phyloP scores from a whole-genome alignment of 1,284 basidiomycete genomes.

The Tilletia indica region DNA sequence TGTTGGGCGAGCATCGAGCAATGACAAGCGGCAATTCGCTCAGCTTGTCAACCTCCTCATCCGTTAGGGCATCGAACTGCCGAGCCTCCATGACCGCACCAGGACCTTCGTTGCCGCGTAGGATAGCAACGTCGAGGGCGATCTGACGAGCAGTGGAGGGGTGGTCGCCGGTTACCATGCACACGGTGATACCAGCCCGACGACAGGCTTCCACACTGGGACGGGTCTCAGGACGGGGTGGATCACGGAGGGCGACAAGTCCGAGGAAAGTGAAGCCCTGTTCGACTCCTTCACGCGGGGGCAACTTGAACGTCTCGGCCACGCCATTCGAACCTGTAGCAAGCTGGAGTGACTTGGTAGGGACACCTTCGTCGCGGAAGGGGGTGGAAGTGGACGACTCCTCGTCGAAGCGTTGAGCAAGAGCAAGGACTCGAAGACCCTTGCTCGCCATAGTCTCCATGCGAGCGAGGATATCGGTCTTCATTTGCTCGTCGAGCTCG shows the following conservation, averaged over 20 bases:
- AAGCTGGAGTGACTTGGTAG: constrained; percentile 23
- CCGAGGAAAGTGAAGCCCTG: constrained; percentile 43
- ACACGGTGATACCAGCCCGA: constrained; percentile 43
- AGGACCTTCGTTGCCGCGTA: constrained; percentile 29
- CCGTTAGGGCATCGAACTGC: constrained; percentile 42
- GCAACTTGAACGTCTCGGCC: constrained; percentile 33
- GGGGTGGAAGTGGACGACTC: not conserved
- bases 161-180: constrained; percentile 51
- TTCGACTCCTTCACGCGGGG: constrained; percentile 38
- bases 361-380: constrained; percentile 30
- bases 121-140: constrained; percentile 42
- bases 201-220: constrained; percentile 45
- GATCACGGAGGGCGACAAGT: constrained; percentile 49
- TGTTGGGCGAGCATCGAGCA: constrained; percentile 47
- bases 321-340: constrained; percentile 1
- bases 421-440: constrained; percentile 51
- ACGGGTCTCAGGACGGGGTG: constrained; percentile 47
- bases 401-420: constrained; percentile 41
- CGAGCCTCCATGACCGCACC: constrained; percentile 41
- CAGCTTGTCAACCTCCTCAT: constrained; percentile 43
- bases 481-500: constrained; percentile 36
- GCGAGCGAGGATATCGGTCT: constrained; percentile 38
- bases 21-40: constrained; percentile 40
- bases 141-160: constrained; percentile 45
- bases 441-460: constrained; percentile 50